A percentile compares a stretch with the other conserved stretches of the same genome.
Evolutionary conservation across 192 early-diverging fungal genomes (phyloP).

Genomic region (Rhizophagus prolifer): DNA sequence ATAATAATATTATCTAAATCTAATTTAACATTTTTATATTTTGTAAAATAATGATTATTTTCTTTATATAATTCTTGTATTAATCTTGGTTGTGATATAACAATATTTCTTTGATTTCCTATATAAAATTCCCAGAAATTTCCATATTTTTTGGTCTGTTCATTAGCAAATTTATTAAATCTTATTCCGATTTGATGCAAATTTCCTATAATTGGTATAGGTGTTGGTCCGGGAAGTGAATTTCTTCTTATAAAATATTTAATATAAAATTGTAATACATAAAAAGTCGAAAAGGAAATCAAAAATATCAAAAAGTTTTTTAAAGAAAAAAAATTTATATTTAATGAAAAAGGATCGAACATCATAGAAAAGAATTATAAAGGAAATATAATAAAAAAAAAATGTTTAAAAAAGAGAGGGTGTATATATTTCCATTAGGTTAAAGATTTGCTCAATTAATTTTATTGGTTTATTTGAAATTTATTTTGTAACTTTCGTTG

Average conservation of each 20-base stretch:
- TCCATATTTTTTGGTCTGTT: background rate
- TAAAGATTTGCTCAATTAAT: too few relatives aligned
- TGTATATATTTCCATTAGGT: too few relatives aligned
- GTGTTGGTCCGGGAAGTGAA: slow-evolving; percentile 14
- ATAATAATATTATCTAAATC: background rate
- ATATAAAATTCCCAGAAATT: slow-evolving; percentile 24
- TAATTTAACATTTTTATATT: background rate
- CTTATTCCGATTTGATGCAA: background rate
- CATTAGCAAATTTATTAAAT: background rate
- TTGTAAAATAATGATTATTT: background rate
- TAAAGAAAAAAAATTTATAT: background rate
- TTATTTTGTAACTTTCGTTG: too few relatives aligned
- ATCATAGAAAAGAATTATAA: background rate
- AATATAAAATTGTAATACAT: slow-evolving; percentile 4
- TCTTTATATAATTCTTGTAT: slow-evolving; percentile 5
- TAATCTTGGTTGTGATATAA: background rate
- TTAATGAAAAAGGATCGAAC: background rate
- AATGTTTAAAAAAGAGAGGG: too few relatives aligned
- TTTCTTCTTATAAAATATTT: background rate
- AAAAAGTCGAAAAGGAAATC: background rate
- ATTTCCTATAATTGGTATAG: slow-evolving; percentile 20
- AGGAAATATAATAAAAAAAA: background rate
- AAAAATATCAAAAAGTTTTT: background rate
- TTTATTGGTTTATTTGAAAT: too few relatives aligned
- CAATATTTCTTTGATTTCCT: slow-evolving; percentile 11